Evolutionary conservation across 164 flowering plant genomes (phyloP).

Genomic region (Kingdonia uniflora): DNA sequence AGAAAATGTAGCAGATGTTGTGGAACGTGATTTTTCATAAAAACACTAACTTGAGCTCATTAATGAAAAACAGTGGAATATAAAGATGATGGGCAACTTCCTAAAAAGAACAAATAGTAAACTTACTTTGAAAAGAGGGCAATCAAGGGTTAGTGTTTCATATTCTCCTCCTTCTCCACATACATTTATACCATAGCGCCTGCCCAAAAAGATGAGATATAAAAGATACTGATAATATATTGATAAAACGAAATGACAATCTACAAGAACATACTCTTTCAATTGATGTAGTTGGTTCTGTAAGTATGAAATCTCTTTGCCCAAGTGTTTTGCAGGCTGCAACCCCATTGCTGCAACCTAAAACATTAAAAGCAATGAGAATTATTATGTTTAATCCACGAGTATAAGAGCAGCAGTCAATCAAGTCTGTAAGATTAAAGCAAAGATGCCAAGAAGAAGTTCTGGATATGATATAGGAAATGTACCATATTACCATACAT

Average conservation of each 20-base stretch:
- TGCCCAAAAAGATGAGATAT: conserved; percentile 20
- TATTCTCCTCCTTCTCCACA: conserved; percentile 99
- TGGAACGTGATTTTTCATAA: too few relatives aligned
- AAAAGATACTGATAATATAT: background rate
- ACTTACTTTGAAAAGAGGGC: conserved; percentile 79
- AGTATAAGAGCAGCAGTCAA: background rate
- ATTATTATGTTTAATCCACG: background rate
- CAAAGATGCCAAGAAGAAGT: too few relatives aligned
- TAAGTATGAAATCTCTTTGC: conserved; percentile 57
- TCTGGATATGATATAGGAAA: too few relatives aligned
- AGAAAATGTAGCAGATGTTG: too few relatives aligned
- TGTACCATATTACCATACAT: too few relatives aligned
- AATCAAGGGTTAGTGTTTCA: conserved; percentile 91
- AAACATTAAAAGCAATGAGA: background rate
- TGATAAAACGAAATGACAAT: background rate
- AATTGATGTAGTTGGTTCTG: conserved; percentile 53
- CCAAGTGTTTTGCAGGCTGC: conserved; percentile 82
- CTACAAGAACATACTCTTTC: conserved; percentile 47
- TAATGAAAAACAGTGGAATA: too few relatives aligned
- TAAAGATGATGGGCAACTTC: background rate
- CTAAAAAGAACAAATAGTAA: background rate
- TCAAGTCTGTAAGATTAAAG: too few relatives aligned
- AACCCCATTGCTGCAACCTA: conserved; percentile 95
- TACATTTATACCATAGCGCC: conserved; percentile 82
- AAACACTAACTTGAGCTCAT: too few relatives aligned